phyloP scores from a whole-genome alignment of 345 rosid species.

The Eucalyptus viminalis region DNA sequence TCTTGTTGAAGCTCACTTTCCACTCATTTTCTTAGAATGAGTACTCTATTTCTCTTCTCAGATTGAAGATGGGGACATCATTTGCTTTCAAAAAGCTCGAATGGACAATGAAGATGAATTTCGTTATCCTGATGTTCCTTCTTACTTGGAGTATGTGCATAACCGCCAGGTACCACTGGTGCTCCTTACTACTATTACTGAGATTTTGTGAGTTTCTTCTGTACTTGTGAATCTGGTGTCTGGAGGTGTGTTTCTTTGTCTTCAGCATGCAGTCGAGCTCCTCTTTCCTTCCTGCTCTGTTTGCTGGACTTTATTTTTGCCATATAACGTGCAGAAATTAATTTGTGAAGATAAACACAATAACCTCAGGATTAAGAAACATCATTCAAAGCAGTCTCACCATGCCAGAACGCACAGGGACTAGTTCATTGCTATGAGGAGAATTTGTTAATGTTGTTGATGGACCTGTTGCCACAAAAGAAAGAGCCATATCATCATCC shows the following conservation, averaged over 20 bases:
- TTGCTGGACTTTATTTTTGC: not conserved
- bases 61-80: slow-evolving; percentile 97
- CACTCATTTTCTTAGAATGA: not conserved
- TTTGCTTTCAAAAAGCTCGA: slow-evolving; percentile 81
- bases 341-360: not conserved
- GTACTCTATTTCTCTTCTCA: slow-evolving; percentile 4
- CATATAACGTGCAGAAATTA: not conserved
- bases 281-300: not conserved
- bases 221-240: not conserved
- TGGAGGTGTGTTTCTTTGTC: not conserved
- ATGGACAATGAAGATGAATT: slow-evolving; percentile 36
- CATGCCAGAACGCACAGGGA: not conserved
- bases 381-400: not conserved
- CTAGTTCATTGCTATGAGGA: not conserved
- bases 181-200: not conserved
- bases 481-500: not conserved
- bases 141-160: slow-evolving; percentile 86
- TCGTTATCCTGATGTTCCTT: slow-evolving; percentile 70
- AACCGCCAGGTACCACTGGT: slow-evolving; percentile 72
- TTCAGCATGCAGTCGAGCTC: not conserved
- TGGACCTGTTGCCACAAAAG: not conserved
- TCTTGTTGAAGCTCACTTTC: not conserved
- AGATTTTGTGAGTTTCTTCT: not conserved
- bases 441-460: not conserved
- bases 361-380: not conserved